These are phyloP conservation scores for Coccomyxa subellipsoidea DNA, from an alignment of 163 green algal species.

Conservation along the genomic window DNA sequence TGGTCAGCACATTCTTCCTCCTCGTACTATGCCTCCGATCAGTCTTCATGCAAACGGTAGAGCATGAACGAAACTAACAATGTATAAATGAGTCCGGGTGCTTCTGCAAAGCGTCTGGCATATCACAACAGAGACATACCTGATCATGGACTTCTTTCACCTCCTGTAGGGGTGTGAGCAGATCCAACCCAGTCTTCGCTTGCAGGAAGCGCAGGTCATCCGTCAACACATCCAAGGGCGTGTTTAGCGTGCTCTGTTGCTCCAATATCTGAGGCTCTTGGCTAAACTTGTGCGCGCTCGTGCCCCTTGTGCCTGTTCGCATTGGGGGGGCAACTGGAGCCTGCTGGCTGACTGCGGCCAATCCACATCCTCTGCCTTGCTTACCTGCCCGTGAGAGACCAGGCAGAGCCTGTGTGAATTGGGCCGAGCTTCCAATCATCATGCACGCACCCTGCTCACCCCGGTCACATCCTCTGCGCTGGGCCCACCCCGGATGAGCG, in stretches of 20 bases:
- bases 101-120: no score
- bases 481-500: no score
- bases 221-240: constrained; percentile 15
- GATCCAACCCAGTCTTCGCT: constrained; percentile 25
- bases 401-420: background rate
- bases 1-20: no score
- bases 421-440: background rate
- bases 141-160: constrained; percentile 28
- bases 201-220: constrained; percentile 33
- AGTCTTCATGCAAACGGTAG: background rate
- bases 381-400: background rate
- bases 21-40: no score
- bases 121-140: constrained; percentile 17
- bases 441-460: background rate
- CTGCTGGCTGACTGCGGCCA: background rate
- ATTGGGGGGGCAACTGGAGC: background rate
- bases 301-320: background rate
- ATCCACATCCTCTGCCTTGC: background rate
- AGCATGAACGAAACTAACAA: background rate
- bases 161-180: constrained; percentile 22
- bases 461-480: background rate
- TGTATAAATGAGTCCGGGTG: no score
- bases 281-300: background rate
- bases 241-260: background rate
- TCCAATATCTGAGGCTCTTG: background rate